These are phyloP conservation scores for Annulohypoxylon truncatum DNA, from an alignment of 2,329 filamentous ascomycete species.

Conservation along the genomic window DNA sequence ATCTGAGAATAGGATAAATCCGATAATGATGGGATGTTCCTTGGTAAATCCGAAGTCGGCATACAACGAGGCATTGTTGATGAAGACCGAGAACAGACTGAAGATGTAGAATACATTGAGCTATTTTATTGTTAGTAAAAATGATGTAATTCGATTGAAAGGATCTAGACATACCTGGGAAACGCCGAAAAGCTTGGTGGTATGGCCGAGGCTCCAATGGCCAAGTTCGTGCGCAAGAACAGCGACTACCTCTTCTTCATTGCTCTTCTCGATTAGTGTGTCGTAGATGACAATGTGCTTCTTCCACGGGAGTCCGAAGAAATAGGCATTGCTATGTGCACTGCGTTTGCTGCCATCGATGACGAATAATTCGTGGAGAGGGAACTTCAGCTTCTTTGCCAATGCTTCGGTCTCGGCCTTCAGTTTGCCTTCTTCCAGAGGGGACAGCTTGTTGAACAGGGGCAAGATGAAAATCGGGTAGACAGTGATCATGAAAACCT, in stretches of 20 bases:
- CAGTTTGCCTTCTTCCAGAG: conserved; percentile 85
- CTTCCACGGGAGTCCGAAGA: conserved; percentile 98
- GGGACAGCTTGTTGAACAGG: conserved; percentile 97
- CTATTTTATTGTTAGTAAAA: conserved; percentile 59
- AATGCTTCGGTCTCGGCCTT: conserved; percentile 90
- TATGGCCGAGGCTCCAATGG: conserved; percentile 97
- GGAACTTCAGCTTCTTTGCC: conserved; percentile 87
- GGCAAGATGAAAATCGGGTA: conserved; percentile 95
- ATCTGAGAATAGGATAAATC: conserved; percentile 97
- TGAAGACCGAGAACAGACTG: conserved; percentile 94
- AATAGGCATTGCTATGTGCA: conserved; percentile 92
- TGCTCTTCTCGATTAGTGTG: conserved; percentile 94
- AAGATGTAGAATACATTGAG: conserved; percentile 98
- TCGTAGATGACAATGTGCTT: conserved; percentile 99
- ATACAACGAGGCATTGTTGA: conserved; percentile 94
- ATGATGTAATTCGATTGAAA: not conserved
- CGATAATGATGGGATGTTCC: conserved; percentile 91
- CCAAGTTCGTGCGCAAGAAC: conserved; percentile 96
- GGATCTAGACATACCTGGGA: conserved; percentile 70
- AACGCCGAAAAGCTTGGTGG: conserved; percentile 89
- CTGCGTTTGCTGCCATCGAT: conserved; percentile 93
- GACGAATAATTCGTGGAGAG: conserved; percentile 90
- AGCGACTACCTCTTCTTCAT: conserved; percentile 91
- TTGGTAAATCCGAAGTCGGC: conserved; percentile 87
- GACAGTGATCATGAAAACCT: conserved; percentile 94